Evolutionary conservation across 768 basidiomycete genomes (phyloP), one percentile per base, ranked within the genome.

Genomic region (Panaeolus cyanescens): DNA sequence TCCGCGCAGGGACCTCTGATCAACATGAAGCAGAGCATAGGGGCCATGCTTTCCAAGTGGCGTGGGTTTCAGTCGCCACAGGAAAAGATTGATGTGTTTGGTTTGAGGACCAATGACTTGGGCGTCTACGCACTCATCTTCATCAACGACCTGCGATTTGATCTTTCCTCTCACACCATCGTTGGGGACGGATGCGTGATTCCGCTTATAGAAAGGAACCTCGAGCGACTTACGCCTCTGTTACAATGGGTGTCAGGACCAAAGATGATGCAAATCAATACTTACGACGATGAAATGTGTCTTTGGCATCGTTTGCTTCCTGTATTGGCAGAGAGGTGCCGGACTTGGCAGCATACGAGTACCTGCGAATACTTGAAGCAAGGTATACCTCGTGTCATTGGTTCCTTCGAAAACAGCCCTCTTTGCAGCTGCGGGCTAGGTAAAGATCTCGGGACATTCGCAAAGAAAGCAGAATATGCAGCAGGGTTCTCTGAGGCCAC

Each of bases 241-340:
- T 33, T 34, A 5, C 37, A 37, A 30, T 12, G 33, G 28, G 55
- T 56, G 32, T 58, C 57, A 10, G 40, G 40, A 58, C 32, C 22
- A 17, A 34, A 17, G 10, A 20, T 64, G n/a, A 12, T 3, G 0
- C 20, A 28, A 53, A 59, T 75, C 45, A 17, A 22, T 2, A 65
- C 73, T 0, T 61, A 56, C 8, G 68, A 69, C 5, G 75, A 72
- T 8, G 82, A 80, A 63, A 64, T 79, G 36, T 62, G 63, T 25
- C 76, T 75, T 1, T 87, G 84, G 86, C 79, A 80, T 54, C 74
- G 80, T 54, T 74, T 85, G 15, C 69, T 87, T 1, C 85, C 84
- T 4, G 70, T 75, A 1, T 63, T 83, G 31, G 77, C 74, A 2
- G 86, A 87, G 65, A 76, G 84, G 39, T 85, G 84, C 59, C 79